These are phyloP conservation scores for Naganishia onofrii DNA, from an alignment of 768 basidiomycete genomes.

Conservation along the genomic window DNA sequence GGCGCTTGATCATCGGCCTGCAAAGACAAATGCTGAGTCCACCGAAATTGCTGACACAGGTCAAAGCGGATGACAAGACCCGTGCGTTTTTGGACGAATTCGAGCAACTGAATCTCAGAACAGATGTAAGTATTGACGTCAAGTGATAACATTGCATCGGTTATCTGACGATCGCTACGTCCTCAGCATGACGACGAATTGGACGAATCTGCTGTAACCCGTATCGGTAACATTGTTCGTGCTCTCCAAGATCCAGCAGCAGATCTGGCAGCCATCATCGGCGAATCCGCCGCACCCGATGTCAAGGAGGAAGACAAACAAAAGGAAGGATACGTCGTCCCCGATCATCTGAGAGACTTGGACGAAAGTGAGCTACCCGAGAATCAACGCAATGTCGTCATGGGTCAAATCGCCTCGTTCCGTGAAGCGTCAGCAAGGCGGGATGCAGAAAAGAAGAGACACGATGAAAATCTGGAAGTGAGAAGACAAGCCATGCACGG, in stretches of 20 bases:
- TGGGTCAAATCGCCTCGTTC: constrained; percentile 94
- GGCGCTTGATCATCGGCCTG: neutral
- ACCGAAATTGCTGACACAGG: constrained; percentile 54
- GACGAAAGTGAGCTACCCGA: constrained; percentile 96
- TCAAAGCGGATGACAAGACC: constrained; percentile 96
- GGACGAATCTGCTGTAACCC: constrained; percentile 63
- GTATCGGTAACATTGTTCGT: constrained; percentile 58
- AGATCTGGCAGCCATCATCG: constrained; percentile 47
- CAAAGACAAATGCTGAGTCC: neutral
- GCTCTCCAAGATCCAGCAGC: constrained; percentile 68
- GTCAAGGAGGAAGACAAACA: constrained; percentile 53
- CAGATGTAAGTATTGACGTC: constrained; percentile 69
- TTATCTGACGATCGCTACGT: too few species aligned
- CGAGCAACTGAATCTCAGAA: constrained; percentile 70
- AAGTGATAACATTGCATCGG: too few species aligned
- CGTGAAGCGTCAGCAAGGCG: constrained; percentile 88
- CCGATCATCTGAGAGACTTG: constrained; percentile 93
- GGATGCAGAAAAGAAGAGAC: constrained; percentile 77
- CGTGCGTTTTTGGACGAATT: constrained; percentile 82
- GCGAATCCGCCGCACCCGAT: constrained; percentile 74
- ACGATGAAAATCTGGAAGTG: constrained; percentile 48
- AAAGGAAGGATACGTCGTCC: constrained; percentile 58
- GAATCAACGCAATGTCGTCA: constrained; percentile 82
- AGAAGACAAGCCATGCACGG: constrained; percentile 47
- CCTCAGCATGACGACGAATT: constrained; percentile 70